A percentile compares a stretch with the other conserved stretches of the same genome.
phyloP scores from a whole-genome alignment of 2,329 filamentous ascomycete species.

The Claviceps cyperi region DNA sequence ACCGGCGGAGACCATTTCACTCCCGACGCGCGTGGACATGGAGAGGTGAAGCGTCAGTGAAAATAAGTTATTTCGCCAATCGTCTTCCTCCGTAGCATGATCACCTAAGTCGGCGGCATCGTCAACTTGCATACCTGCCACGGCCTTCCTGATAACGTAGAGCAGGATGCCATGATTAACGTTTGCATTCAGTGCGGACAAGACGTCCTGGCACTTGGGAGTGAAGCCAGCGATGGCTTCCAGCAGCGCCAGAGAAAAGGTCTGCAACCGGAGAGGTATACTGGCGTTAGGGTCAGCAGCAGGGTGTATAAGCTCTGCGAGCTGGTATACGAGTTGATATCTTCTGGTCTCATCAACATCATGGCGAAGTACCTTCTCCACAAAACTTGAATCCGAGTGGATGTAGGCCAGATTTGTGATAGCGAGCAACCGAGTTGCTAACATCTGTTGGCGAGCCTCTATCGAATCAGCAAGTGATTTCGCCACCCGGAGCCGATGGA shows the following conservation, averaged over 20 bases:
- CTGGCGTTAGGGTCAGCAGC: slow-evolving; percentile 51
- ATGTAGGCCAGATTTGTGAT: slow-evolving; percentile 88
- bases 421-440: slow-evolving; percentile 71
- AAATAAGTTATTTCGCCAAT: slow-evolving; percentile 85
- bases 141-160: slow-evolving; percentile 81
- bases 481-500: slow-evolving; percentile 72
- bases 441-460: slow-evolving; percentile 56
- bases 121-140: slow-evolving; percentile 60
- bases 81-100: slow-evolving; percentile 54
- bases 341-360: slow-evolving; percentile 82
- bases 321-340: slow-evolving; percentile 80
- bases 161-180: slow-evolving; percentile 93
- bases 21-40: slow-evolving; percentile 57
- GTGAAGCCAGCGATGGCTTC: slow-evolving; percentile 76
- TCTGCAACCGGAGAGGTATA: slow-evolving; percentile 66
- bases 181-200: slow-evolving; percentile 82
- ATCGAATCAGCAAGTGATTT: slow-evolving; percentile 57
- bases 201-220: slow-evolving; percentile 64
- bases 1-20: slow-evolving; percentile 76
- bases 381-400: slow-evolving; percentile 66
- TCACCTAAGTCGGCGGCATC: slow-evolving; percentile 37
- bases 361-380: slow-evolving; percentile 71
- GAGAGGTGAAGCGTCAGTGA: slow-evolving; percentile 74
- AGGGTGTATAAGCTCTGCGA: slow-evolving; percentile 82
- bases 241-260: slow-evolving; percentile 64